phyloP scores from a whole-genome alignment of 345 rosid genomes.

The Aquilaria sinensis region DNA sequence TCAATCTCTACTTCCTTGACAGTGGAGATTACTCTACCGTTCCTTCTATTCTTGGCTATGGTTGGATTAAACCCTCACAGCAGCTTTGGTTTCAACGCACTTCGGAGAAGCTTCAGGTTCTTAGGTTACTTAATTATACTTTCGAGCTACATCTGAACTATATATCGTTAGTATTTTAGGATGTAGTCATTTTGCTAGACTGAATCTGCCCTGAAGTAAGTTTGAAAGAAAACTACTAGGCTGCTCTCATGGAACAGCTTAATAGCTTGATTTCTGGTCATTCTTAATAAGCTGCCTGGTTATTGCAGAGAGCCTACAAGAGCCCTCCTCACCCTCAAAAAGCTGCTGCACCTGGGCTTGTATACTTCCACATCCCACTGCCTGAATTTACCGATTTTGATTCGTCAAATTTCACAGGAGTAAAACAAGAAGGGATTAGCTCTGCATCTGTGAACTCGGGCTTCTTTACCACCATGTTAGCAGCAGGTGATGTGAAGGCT shows the following conservation, averaged over 20 bases:
- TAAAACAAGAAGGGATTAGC: constrained; percentile 63
- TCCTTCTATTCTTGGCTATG: constrained; percentile 54
- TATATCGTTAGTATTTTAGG: neutral
- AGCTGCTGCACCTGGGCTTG: constrained; percentile 80
- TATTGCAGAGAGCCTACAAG: constrained; percentile 50
- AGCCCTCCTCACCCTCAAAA: constrained; percentile 50
- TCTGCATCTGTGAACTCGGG: constrained; percentile 77
- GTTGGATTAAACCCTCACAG: constrained; percentile 89
- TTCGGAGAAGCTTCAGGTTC: constrained; percentile 66
- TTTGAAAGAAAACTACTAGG: neutral
- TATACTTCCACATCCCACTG: constrained; percentile 82
- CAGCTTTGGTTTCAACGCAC: constrained; percentile 81
- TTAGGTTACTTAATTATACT: neutral
- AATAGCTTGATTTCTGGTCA: neutral
- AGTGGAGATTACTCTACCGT: constrained; percentile 75
- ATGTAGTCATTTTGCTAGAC: neutral
- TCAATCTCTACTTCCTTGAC: constrained; percentile 80
- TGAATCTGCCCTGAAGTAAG: neutral
- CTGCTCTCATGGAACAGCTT: neutral
- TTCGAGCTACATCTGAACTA: neutral
- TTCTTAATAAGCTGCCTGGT: constrained; percentile 1
- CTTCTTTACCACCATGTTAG: constrained; percentile 74
- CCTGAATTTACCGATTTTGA: constrained; percentile 64
- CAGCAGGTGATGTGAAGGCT: constrained; percentile 79
- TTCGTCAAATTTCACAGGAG: constrained; percentile 60